Conservation (phyloP, 805 yeast genomes). For the Saccharomycopsis malanga region DNA sequence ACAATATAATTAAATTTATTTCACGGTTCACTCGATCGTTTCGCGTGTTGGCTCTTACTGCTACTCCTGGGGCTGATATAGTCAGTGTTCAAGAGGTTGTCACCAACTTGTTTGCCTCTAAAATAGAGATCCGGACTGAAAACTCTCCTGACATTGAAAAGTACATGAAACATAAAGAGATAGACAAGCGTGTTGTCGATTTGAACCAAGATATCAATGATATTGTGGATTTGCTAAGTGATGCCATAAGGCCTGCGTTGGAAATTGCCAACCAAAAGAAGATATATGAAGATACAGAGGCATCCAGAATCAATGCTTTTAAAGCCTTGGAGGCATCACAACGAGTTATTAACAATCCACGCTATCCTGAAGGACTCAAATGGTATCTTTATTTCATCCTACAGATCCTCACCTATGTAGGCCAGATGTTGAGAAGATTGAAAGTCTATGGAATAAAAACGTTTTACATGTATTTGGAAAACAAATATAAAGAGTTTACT, state of each 20-base stretch:
- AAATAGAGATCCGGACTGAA: conserved; percentile 82
- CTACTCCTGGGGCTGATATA: conserved; percentile 88
- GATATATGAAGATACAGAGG: conserved; percentile 59
- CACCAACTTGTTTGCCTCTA: conserved; percentile 62
- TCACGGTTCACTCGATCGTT: conserved; percentile 57
- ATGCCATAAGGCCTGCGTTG: conserved; percentile 61
- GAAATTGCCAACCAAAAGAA: conserved; percentile 56
- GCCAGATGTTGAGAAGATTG: conserved; percentile 61
- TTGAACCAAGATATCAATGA: conserved; percentile 48
- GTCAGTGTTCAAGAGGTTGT: conserved; percentile 86
- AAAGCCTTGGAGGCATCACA: conserved; percentile 64
- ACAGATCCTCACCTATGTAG: conserved; percentile 60
- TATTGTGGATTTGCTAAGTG: conserved; percentile 47
- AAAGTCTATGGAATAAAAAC: conserved; percentile 78
- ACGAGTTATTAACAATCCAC: conserved; percentile 44
- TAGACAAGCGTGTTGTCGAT: conserved; percentile 52
- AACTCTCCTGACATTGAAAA: conserved; percentile 69
- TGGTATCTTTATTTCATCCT: conserved; percentile 64
- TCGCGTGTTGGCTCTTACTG: conserved; percentile 81
- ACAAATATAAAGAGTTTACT: conserved; percentile 50
- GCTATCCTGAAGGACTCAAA: conserved; percentile 59
- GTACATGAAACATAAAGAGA: conserved; percentile 64
- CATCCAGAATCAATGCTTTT: conserved; percentile 62
- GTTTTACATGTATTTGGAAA: conserved; percentile 59
- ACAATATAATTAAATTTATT: conserved; percentile 66